phyloP scores from a whole-genome alignment of 176 grass and related monocot genomes.

The Musa itinerans region DNA sequence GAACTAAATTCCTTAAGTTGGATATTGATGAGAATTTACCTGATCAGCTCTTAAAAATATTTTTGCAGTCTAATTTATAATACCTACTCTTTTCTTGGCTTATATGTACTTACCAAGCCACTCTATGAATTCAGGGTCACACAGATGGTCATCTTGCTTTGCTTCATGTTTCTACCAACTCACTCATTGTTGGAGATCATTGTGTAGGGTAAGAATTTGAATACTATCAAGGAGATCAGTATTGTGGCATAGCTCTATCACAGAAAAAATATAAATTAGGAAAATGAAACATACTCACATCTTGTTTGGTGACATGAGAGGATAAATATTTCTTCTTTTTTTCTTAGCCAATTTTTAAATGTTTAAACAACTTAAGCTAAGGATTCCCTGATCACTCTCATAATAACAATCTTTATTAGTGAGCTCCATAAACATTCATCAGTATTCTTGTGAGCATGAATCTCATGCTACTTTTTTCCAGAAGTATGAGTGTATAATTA shows the following conservation, averaged over 20 bases:
- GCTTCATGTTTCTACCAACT: conserved; percentile 65
- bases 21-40: neutral
- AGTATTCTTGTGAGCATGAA: too few relatives aligned
- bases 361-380: too few relatives aligned
- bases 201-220: conserved; percentile 75
- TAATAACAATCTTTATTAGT: too few relatives aligned
- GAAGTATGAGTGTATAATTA: too few relatives aligned
- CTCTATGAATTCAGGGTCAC: conserved; percentile 46
- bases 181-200: conserved; percentile 89
- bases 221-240: neutral
- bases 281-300: neutral
- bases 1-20: neutral
- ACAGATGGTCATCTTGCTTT: conserved; percentile 91
- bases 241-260: neutral
- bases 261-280: neutral
- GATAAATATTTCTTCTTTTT: neutral
- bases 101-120: neutral
- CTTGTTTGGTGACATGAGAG: neutral
- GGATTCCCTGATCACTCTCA: too few relatives aligned
- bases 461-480: too few relatives aligned
- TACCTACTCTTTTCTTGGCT: neutral
- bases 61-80: too few relatives aligned
- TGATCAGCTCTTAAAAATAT: too few relatives aligned
- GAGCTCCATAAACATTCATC: too few relatives aligned
- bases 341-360: neutral